These are phyloP conservation scores for Lecanicillium sp. DNA, from an alignment of 2,329 filamentous ascomycete genomes.

Conservation along the genomic window DNA sequence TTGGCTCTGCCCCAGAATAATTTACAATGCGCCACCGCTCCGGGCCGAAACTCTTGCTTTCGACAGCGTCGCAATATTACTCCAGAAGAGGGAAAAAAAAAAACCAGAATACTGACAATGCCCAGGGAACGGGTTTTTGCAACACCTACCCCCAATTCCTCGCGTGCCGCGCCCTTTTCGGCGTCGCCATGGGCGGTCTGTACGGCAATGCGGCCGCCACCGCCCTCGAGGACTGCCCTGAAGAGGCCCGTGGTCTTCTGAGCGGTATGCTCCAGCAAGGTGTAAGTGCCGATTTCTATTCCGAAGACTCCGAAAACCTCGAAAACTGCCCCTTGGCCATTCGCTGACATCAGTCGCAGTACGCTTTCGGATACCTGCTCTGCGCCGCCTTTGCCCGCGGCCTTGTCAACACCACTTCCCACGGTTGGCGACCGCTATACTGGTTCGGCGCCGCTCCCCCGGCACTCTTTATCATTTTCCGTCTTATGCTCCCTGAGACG, in stretches of 20 bases:
- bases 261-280: constrained; percentile 72
- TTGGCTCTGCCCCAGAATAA: constrained; percentile 1
- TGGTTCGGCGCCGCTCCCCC: constrained; percentile 86
- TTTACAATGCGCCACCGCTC: constrained; percentile 8
- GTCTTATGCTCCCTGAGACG: constrained; percentile 74
- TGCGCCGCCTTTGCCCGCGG: constrained; percentile 55
- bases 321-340: neutral
- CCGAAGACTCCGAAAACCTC: neutral
- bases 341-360: constrained; percentile 32
- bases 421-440: constrained; percentile 79
- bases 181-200: constrained; percentile 75
- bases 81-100: too few relatives aligned
- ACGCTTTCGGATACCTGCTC: constrained; percentile 59
- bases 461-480: constrained; percentile 72
- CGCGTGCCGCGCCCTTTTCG: constrained; percentile 68
- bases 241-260: constrained; percentile 64
- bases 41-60: neutral
- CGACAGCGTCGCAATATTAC: too few relatives aligned
- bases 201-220: constrained; percentile 76
- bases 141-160: constrained; percentile 65
- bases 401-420: constrained; percentile 67
- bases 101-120: too few relatives aligned
- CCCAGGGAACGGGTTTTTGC: constrained; percentile 59
- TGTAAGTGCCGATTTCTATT: constrained; percentile 29
- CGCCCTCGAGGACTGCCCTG: constrained; percentile 67